These are phyloP conservation scores for Sclerotiophoma versabilis DNA, from an alignment of 2,329 filamentous ascomycete species.

Conservation along the genomic window DNA sequence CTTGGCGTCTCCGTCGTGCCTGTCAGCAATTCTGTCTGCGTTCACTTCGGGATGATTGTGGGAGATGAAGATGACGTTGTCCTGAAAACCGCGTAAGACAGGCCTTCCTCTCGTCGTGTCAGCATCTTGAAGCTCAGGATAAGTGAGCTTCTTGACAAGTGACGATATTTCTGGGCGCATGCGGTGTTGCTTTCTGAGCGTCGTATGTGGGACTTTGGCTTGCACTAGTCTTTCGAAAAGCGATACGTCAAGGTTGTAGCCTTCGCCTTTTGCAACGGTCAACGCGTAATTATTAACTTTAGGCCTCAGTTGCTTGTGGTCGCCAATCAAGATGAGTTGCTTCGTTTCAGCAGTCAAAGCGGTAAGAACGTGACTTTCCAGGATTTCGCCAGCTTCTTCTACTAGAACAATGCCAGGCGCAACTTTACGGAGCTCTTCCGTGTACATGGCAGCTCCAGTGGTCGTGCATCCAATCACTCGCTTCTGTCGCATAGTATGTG, in stretches of 20 bases:
- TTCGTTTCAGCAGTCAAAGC: constrained; percentile 63
- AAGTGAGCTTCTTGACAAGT: constrained; percentile 65
- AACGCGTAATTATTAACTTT: constrained; percentile 69
- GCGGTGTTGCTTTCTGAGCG: constrained; percentile 68
- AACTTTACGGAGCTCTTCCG: constrained; percentile 60
- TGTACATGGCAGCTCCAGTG: constrained; percentile 70
- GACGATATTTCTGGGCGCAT: constrained; percentile 73
- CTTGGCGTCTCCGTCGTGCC: constrained; percentile 57
- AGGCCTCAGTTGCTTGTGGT: constrained; percentile 75
- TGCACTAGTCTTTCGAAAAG: constrained; percentile 72
- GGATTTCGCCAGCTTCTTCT: constrained; percentile 77
- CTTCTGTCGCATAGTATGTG: constrained; percentile 56
- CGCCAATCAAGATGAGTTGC: constrained; percentile 74
- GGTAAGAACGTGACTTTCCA: constrained; percentile 71
- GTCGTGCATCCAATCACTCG: constrained; percentile 75
- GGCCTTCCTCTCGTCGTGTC: constrained; percentile 57
- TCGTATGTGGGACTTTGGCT: constrained; percentile 61
- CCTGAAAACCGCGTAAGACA: constrained; percentile 62
- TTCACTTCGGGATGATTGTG: constrained; percentile 64
- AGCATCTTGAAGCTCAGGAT: constrained; percentile 67
- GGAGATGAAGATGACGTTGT: constrained; percentile 71
- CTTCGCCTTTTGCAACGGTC: constrained; percentile 68
- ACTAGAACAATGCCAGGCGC: constrained; percentile 68
- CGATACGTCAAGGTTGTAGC: constrained; percentile 71
- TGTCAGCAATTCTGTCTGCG: constrained; percentile 54